Evolutionary conservation across 352 stramenopile species (phyloP).

Genomic region (Phytophthora aleatoria): DNA sequence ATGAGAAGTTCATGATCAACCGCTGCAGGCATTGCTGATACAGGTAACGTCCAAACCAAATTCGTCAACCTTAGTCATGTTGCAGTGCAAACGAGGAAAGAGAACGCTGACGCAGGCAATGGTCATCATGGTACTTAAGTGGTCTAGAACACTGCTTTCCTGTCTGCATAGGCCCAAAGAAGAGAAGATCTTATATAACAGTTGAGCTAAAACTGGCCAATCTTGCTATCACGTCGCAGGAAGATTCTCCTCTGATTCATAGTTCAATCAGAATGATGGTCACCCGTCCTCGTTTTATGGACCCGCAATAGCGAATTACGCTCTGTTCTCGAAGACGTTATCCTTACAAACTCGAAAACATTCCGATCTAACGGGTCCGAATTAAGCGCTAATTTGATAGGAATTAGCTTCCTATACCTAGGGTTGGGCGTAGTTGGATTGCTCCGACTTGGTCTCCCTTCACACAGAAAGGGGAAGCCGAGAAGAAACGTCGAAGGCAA

Average conservation of each 20-base stretch:
- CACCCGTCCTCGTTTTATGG: constrained; percentile 26
- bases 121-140: no score
- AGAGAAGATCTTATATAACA: background rate
- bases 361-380: background rate
- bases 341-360: constrained; percentile 9
- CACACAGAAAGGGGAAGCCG: constrained; percentile 45
- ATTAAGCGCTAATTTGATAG: constrained; percentile 7
- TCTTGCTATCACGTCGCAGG: background rate
- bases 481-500: constrained; percentile 51
- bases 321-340: constrained; percentile 25
- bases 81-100: background rate
- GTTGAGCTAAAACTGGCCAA: background rate
- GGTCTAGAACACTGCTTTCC: background rate
- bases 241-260: constrained; percentile 25
- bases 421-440: constrained; percentile 21
- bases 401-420: constrained; percentile 16
- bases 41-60: background rate
- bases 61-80: background rate
- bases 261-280: constrained; percentile 45
- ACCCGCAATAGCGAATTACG: constrained; percentile 14
- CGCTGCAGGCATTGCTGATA: background rate
- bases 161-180: background rate
- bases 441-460: constrained; percentile 35
- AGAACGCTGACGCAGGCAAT: background rate
- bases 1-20: no score